Conservation (phyloP, 1,284 basidiomycete species). For the Cutaneotrichosporon daszewskae region DNA sequence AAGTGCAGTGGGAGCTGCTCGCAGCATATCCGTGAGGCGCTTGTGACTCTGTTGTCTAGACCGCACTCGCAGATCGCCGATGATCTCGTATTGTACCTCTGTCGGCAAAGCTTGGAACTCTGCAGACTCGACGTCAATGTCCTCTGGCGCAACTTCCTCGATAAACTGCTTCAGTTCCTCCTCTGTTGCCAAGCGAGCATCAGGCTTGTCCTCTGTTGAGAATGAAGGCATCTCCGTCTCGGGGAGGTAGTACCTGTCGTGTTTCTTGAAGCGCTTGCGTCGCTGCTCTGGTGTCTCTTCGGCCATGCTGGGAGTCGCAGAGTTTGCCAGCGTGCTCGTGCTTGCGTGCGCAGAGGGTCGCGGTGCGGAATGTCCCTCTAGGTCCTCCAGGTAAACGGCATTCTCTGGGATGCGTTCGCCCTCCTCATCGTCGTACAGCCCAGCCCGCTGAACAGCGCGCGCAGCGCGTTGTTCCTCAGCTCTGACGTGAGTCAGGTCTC, state of each 20-base stretch:
- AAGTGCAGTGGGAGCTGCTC: slow-evolving; percentile 70
- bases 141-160: slow-evolving; percentile 84
- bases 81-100: slow-evolving; percentile 96
- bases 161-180: slow-evolving; percentile 86
- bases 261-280: slow-evolving; percentile 41
- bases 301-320: background rate
- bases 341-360: slow-evolving; percentile 7
- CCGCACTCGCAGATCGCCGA: slow-evolving; percentile 88
- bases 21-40: slow-evolving; percentile 85
- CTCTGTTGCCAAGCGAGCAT: slow-evolving; percentile 87
- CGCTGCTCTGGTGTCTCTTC: slow-evolving; percentile 20
- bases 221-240: slow-evolving; percentile 54
- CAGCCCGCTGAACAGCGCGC: slow-evolving; percentile 5
- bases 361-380: slow-evolving; percentile 51
- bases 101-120: slow-evolving; percentile 91
- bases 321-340: background rate
- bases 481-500: slow-evolving; percentile 6
- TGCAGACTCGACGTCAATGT: slow-evolving; percentile 79
- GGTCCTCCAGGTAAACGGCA: slow-evolving; percentile 78
- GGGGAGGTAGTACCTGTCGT: slow-evolving; percentile 74
- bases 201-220: slow-evolving; percentile 56
- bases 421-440: slow-evolving; percentile 33
- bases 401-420: slow-evolving; percentile 57
- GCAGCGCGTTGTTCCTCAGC: slow-evolving; percentile 34
- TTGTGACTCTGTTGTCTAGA: slow-evolving; percentile 90